Evolutionary conservation across 1,139 yeast genomes (phyloP), one percentile per base, ranked within the genome.

Genomic region (Suhomyces atakaporum): DNA sequence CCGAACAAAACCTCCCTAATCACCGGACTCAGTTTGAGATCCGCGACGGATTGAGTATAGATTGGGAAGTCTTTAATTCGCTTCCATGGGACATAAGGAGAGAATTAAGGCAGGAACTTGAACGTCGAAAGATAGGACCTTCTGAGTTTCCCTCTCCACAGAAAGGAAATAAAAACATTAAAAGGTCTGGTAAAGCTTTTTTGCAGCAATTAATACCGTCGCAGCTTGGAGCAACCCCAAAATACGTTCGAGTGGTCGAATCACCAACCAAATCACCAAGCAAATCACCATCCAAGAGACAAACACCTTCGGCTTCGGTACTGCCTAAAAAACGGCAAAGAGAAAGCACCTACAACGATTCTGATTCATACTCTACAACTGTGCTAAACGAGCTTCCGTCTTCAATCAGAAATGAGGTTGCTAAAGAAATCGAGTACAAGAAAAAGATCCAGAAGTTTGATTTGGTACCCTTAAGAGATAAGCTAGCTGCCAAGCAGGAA

Each of bases 31-130:
- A 11, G 7, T 11, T 23, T 9, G 25, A 29, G 10, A 14, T 18
- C 5, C 34, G 20, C 8, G 33, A 22, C 3, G 29, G 18, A 6
- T 53, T 49, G 5, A 44, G 63, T 14, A 71, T 80, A 15, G 82
- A 80, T 42, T 66, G 77, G 74, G 75, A 72, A 2, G 77, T 78
- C 0, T 77, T 79, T 46, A 59, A 73, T 8, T 65, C 63, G n/a
- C 52, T 81, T 5, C 87, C 87, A 0, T 36, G 40, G n/a, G 76
- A 73, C 5, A 71, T 81, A 1, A 73, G 72, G 43, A 43, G 54
- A 3, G 87, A 81, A 42, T 47, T 80, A 5, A 62, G 61, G 40
- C 49, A 50, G 2, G 84, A 80, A 43, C 46, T 78, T 25, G 44
- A 58, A 3, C 49, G 70, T 15, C 53, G 75, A 16, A 70, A 70